Evolutionary conservation across 192 early-diverging fungal species (phyloP).

Genomic region (Ambispora gerdemannii): DNA sequence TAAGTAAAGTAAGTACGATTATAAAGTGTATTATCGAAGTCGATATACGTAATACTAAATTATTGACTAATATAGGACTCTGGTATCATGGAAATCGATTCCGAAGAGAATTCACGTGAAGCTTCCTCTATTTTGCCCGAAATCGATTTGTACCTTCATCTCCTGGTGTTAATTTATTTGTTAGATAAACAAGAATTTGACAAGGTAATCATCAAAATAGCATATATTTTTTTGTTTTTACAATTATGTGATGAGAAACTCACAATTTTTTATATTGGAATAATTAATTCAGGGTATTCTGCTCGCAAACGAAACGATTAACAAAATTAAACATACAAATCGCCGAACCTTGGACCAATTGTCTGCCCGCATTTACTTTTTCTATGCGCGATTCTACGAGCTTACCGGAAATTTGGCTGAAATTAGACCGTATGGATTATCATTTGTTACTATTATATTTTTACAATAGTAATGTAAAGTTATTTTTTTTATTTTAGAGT

Average conservation of each 20-base stretch:
- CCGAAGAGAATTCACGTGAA: constrained; percentile 37
- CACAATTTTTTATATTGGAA: not conserved
- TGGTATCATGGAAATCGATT: constrained; percentile 50
- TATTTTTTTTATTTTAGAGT: constrained; percentile 41
- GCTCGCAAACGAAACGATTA: constrained; percentile 64
- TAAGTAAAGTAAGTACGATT: constrained; percentile 40
- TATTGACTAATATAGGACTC: constrained; percentile 34
- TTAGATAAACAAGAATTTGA: constrained; percentile 74
- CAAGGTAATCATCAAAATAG: constrained; percentile 62
- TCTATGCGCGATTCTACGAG: constrained; percentile 90
- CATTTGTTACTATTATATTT: constrained; percentile 1
- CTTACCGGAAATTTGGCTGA: constrained; percentile 65
- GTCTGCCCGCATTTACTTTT: constrained; percentile 89
- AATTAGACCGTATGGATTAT: constrained; percentile 63
- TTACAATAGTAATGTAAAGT: not conserved
- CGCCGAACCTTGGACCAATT: constrained; percentile 89
- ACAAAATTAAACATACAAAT: constrained; percentile 64
- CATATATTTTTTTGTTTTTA: too few species aligned
- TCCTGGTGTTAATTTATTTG: constrained; percentile 76
- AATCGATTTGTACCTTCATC: constrained; percentile 78
- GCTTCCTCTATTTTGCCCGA: constrained; percentile 58
- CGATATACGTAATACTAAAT: constrained; percentile 26
- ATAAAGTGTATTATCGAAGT: constrained; percentile 29
- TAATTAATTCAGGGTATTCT: constrained; percentile 59
- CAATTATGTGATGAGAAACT: not conserved